Conservation (phyloP, 495 filamentous ascomycete species). For the Aspergillus bertholletiae region DNA sequence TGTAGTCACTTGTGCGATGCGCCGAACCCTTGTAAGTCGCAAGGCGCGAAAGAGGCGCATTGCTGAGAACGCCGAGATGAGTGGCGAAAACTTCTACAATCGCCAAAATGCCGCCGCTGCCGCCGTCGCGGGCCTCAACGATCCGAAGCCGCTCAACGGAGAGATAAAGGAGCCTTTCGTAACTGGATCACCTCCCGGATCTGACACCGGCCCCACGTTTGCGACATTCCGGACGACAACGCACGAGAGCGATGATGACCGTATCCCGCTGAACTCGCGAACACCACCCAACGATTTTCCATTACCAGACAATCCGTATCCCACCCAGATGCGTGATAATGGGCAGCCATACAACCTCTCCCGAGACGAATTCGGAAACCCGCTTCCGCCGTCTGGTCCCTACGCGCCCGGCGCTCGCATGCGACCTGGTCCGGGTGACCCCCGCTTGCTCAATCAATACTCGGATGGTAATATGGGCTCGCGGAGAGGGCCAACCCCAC, state of each 20-base stretch:
- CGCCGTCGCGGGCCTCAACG: slow-evolving; percentile 29
- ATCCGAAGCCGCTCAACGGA: slow-evolving; percentile 33
- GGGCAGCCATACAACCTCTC: slow-evolving; percentile 34
- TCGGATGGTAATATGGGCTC: slow-evolving; percentile 58
- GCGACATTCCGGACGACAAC: slow-evolving; percentile 71
- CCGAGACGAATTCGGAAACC: slow-evolving; percentile 69
- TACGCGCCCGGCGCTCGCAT: slow-evolving; percentile 38
- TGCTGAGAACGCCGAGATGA: slow-evolving; percentile 92
- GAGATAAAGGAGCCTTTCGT: slow-evolving; percentile 55
- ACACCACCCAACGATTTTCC: slow-evolving; percentile 38
- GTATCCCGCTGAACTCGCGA: slow-evolving; percentile 72
- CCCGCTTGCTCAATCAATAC: slow-evolving; percentile 56
- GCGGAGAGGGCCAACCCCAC: slow-evolving; percentile 45
- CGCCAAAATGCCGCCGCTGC: slow-evolving; percentile 56
- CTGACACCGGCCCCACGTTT: slow-evolving; percentile 67
- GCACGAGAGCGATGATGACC: slow-evolving; percentile 69
- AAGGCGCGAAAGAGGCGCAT: slow-evolving; percentile 91
- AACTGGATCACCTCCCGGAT: slow-evolving; percentile 37
- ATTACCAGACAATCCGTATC: slow-evolving; percentile 19
- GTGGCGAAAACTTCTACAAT: slow-evolving; percentile 84
- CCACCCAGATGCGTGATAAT: slow-evolving; percentile 17
- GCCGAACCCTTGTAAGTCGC: slow-evolving; percentile 84
- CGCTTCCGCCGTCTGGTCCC: slow-evolving; percentile 42
- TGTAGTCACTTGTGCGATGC: slow-evolving; percentile 94
- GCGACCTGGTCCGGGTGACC: slow-evolving; percentile 41